Base-by-base conservation (phyloP, 805 yeast species). In the Saitoella complicata region DNA sequence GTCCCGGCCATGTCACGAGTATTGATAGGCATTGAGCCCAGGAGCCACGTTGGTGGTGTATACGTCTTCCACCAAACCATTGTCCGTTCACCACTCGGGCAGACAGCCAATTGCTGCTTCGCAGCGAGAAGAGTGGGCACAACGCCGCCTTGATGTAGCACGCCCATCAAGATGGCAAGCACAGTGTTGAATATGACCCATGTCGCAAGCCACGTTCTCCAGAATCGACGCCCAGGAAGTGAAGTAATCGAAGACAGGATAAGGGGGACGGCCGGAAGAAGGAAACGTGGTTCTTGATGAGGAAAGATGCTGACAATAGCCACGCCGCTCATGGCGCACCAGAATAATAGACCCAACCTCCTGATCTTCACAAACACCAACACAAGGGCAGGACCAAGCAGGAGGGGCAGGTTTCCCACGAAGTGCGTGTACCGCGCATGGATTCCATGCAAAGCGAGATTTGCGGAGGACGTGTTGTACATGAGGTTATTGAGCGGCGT, bases 231-330 rank as follows among this genome's bases (percentile, higher is more conserved):
- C 4, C 60, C 51, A 6, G 58, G 51, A 21, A 44, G 48, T 6
- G 50, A 50, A 13, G 47, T 42, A 6, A 46, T 51, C 38, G 56
- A 49, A 8, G 59, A 50, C 43, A 53, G 71, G 6, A 75, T 56
- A 7, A 87, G 62, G 0, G 98, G 96, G 1, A 81, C 64, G 13
- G 80, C 56, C 0, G 98, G 97, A 0, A 77, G 57, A 39, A 93
- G 61, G 57, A 91, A 91, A 44, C 99, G 66, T n/a, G 85, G 67
- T 57, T 91, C 99, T 59, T 91, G 99, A 59, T 91, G 99, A 10
- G 93, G 94, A 21, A 85, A 69, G 0, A 75, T 2, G 0, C 96
- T 84, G 31, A 91, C 64, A 3, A 74, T 45, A 0, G 66, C 4
- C 1, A 83, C 31, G 0, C 86, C 93, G 4, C 94, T 75, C 1